A percentile compares a stretch with the other conserved stretches of the same genome.
phyloP scores from a whole-genome alignment of 768 basidiomycete species.

The Lactifluus piperatus region DNA sequence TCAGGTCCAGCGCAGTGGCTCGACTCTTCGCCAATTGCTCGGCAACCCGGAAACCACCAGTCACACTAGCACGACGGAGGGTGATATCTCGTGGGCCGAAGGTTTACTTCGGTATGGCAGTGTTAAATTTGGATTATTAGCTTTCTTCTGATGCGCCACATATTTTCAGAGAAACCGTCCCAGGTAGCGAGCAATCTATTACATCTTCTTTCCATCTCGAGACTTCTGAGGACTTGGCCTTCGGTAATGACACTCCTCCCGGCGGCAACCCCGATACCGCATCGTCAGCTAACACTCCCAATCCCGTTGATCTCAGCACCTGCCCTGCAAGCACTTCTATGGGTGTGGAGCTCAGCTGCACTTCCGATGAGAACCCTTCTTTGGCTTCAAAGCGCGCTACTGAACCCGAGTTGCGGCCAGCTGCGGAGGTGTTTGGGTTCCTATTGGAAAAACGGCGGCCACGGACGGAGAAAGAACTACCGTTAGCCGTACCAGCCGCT shows the following conservation, averaged over 20 bases:
- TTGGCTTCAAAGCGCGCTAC: slow-evolving; percentile 18
- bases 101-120: slow-evolving; percentile 48
- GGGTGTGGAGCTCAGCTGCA: slow-evolving; percentile 61
- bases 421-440: slow-evolving; percentile 71
- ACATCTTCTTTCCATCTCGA: slow-evolving; percentile 41
- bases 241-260: slow-evolving; percentile 25
- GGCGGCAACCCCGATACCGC: slow-evolving; percentile 30
- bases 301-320: slow-evolving; percentile 31
- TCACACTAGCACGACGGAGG: slow-evolving; percentile 40
- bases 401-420: slow-evolving; percentile 46
- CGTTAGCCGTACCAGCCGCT: slow-evolving; percentile 33
- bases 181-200: slow-evolving; percentile 30
- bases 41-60: slow-evolving; percentile 37
- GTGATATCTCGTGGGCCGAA: slow-evolving; percentile 84
- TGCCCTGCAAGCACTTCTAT: slow-evolving; percentile 57
- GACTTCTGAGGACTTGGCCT: slow-evolving; percentile 43
- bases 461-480: slow-evolving; percentile 26
- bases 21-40: slow-evolving; percentile 65
- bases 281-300: slow-evolving; percentile 33
- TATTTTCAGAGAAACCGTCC: slow-evolving; percentile 36
- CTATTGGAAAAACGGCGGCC: slow-evolving; percentile 41
- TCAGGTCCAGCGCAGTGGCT: slow-evolving; percentile 54
- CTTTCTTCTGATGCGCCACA: not conserved
- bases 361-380: slow-evolving; percentile 31
- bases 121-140: not conserved